Evolutionary conservation across 2,329 filamentous ascomycete genomes (phyloP).

Genomic region (Ceratocystiopsis brevicomis): DNA sequence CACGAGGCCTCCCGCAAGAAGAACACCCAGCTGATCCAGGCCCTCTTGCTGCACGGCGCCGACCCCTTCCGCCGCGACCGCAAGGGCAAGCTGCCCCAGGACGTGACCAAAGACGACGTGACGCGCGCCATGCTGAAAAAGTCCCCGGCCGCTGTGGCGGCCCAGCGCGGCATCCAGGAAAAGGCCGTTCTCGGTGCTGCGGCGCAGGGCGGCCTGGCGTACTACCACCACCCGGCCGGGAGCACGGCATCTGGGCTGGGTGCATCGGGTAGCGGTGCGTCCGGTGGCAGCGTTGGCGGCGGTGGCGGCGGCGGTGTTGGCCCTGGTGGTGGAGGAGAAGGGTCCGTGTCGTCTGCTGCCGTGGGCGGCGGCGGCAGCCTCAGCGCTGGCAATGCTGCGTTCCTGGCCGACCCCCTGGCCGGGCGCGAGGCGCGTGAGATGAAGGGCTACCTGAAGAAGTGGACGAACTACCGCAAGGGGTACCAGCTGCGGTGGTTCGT

Average conservation of each 20-base stretch:
- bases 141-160: conserved; percentile 83
- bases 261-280: background rate
- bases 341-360: too few species aligned
- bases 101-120: conserved; percentile 86
- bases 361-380: background rate
- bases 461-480: conserved; percentile 96
- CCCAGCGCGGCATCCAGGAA: conserved; percentile 89
- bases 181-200: conserved; percentile 79
- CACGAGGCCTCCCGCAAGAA: conserved; percentile 84
- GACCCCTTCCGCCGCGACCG: conserved; percentile 91
- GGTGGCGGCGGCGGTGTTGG: background rate
- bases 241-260: too few species aligned
- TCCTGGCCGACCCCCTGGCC: conserved; percentile 33
- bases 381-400: too few species aligned
- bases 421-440: conserved; percentile 86
- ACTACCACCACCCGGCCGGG: background rate
- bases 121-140: conserved; percentile 79
- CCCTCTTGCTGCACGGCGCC: conserved; percentile 79
- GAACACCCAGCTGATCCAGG: conserved; percentile 73
- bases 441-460: conserved; percentile 98
- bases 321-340: background rate
- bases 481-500: conserved; percentile 98
- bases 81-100: conserved; percentile 87
- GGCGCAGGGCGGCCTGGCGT: conserved; percentile 27
- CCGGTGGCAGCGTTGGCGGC: background rate